phyloP scores from a whole-genome alignment of 2,329 filamentous ascomycete genomes.

The Clarireedia homoeocarpa region DNA sequence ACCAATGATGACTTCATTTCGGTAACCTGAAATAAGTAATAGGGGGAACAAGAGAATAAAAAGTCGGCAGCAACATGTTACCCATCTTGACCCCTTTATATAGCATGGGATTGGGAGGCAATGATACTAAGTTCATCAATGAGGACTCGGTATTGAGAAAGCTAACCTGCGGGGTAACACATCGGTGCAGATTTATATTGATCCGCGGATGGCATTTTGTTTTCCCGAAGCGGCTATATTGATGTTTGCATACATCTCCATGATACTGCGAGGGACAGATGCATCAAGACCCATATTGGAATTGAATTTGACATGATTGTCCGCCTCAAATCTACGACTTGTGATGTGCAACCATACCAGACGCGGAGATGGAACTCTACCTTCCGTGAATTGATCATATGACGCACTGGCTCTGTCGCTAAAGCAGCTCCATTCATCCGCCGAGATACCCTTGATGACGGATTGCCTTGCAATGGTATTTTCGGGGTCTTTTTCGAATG shows the following conservation, averaged over 20 bases:
- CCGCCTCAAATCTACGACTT: not conserved
- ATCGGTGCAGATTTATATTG: not conserved
- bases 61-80: not conserved
- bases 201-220: not conserved
- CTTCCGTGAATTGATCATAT: too few species aligned
- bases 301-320: not conserved
- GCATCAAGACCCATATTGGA: too few species aligned
- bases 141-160: not conserved
- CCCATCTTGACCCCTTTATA: not conserved
- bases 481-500: too few species aligned
- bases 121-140: too few species aligned
- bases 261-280: not conserved
- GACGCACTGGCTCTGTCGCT: too few species aligned
- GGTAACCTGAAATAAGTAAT: not conserved
- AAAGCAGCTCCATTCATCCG: too few species aligned
- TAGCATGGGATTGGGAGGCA: too few species aligned
- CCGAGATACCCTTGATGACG: too few species aligned
- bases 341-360: too few species aligned
- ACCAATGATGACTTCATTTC: conserved; percentile 14
- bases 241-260: not conserved
- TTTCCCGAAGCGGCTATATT: conserved; percentile 7
- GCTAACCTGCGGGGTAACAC: conserved; percentile 4
- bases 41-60: not conserved
- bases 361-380: not conserved
- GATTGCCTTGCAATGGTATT: too few species aligned